These are phyloP conservation scores for Talaromyces atroroseus DNA, from an alignment of 2,329 filamentous ascomycete genomes.

Conservation along the genomic window DNA sequence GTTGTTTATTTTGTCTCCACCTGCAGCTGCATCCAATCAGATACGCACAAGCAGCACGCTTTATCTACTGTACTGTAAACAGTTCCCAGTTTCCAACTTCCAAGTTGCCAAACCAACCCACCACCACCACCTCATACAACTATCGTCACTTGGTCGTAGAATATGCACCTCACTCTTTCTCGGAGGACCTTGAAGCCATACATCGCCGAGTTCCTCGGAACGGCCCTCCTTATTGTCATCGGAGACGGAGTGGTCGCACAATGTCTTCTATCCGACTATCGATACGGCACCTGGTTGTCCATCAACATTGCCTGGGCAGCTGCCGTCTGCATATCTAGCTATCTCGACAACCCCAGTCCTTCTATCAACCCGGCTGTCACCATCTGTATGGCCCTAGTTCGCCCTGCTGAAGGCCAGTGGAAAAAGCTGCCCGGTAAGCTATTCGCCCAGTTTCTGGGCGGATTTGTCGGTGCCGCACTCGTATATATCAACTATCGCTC, in stretches of 20 bases:
- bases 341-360: slow-evolving; percentile 24
- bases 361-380: slow-evolving; percentile 26
- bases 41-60: not conserved
- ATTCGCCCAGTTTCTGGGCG: slow-evolving; percentile 25
- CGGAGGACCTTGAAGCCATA: not conserved
- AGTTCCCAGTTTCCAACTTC: too few relatives aligned
- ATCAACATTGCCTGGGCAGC: slow-evolving; percentile 30
- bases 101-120: too few relatives aligned
- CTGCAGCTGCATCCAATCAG: not conserved
- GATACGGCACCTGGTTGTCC: slow-evolving; percentile 30
- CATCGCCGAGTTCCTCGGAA: slow-evolving; percentile 27
- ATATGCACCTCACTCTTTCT: not conserved
- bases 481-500: slow-evolving; percentile 29
- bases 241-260: slow-evolving; percentile 30
- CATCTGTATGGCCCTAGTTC: slow-evolving; percentile 23
- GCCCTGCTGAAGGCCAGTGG: slow-evolving; percentile 24
- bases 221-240: slow-evolving; percentile 27
- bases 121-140: too few relatives aligned
- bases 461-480: slow-evolving; percentile 26
- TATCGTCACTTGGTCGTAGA: not conserved
- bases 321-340: slow-evolving; percentile 25
- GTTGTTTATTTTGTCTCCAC: too few relatives aligned
- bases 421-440: slow-evolving; percentile 24
- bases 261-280: slow-evolving; percentile 27
- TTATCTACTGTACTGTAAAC: too few relatives aligned